Evolutionary conservation across 768 basidiomycete genomes (phyloP), one percentile per base, ranked within the genome.

Genomic region (Gautieria morchelliformis): DNA sequence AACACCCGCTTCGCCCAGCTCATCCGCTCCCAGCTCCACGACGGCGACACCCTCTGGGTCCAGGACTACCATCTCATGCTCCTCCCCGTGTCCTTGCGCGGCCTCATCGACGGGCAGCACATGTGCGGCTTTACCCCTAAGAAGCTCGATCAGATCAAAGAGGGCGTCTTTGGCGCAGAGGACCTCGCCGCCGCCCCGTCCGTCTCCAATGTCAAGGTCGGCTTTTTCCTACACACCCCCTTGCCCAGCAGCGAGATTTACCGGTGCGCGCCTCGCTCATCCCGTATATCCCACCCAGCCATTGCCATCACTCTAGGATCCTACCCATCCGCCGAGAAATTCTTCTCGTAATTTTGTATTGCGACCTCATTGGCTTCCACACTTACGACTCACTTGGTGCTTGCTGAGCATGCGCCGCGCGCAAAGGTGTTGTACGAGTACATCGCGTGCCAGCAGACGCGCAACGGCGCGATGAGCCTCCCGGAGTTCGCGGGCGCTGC

Each of bases 331-430:
- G 96, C 51, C 83, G 93, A 57, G 96, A 99, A 72, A 98, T 99
- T 61, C 76, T 99, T n/a, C 84, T 97, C 37, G 96, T 96, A 32
- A 81, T 97, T 45, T 78, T 98, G 14, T 92, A 94, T 70, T 97
- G 91, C 65, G 95, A 99, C 68, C 79, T 99, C 60, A 93, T 99
- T 65, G 96, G 96, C 14, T 99, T 98, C 82, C 96, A 99, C 76
- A 99, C 96, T 9, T 99, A 95, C 72, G 96, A 99, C 71, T 99
- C n/a, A n/a, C n/a, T n/a, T n/a, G n/a, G n/a, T n/a, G n/a, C n/a
- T 44, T 44, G 17, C 17, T 22, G n/a, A 44, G 4, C 22, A 15
- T 30, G 17, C 2, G 35, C 35, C n/a, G n/a, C n/a, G n/a, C n/a
- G n/a, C n/a, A n/a, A 58, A 96, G 93, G 94, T 98, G 46, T 95